Evolutionary conservation across 805 yeast species (phyloP), one percentile per base, ranked within the genome.

Genomic region (Yamadazyma olivae): DNA sequence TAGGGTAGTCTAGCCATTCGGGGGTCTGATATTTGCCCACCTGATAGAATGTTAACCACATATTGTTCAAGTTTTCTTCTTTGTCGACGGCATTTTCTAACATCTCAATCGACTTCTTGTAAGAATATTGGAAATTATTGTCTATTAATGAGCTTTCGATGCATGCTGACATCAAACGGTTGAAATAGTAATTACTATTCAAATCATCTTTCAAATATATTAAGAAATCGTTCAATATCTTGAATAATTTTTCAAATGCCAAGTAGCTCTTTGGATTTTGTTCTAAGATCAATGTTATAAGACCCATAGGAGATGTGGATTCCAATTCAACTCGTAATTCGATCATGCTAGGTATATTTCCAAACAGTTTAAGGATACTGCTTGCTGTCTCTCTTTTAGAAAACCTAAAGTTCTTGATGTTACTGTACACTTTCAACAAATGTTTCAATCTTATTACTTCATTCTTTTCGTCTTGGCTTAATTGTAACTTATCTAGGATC

Each of bases 21-120:
- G 64, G 57, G 5, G 59, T 51, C 9, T 58, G 53, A 38, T 46
- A 64, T 56, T 83, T 82, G 3, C 85, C 84, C 3, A 83, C 79
- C 48, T 86, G 95, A 48, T 80, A 82, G 42, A 83, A 77, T 1
- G 85, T 77, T 17, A 79, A 67, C 95, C 96, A 88, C 32, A 67
- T 59, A 13, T 61, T 61, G 25, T 55, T 51, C 27, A 64, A 35
- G 17, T 38, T 33, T 8, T 30, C 39, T 6, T 13, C 7, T 12
- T n/a, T 14, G 21, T 16, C 30, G 6, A 13, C 17, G 3, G 41
- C 38, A 4, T 36, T 39, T 13, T 39, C 40, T 7, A 76, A 49
- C 26, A 76, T 53, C 15, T 57, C 63, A n/a, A 47, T 46, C 1
- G 75, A 53, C 29, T 65, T 59, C 3, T 59, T 56, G 43, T 67